A percentile compares a stretch with the other conserved stretches of the same genome.
phyloP scores from a whole-genome alignment of 192 early-diverging fungal species.

The Linderina pennispora region DNA sequence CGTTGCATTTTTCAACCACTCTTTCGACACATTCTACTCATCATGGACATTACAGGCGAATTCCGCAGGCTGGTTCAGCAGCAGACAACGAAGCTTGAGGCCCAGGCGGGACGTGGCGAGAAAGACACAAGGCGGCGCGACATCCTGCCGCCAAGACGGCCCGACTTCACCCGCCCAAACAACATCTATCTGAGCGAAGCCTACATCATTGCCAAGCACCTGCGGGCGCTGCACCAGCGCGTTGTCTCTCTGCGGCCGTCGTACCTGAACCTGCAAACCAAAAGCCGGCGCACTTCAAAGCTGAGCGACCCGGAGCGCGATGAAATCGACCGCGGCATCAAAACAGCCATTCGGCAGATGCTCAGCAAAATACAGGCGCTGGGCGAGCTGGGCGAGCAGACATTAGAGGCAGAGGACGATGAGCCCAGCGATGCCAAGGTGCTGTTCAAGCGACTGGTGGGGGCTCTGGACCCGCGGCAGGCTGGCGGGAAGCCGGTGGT shows the following conservation, averaged over 20 bases:
- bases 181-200: conserved; percentile 54
- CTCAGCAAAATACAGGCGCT: conserved; percentile 54
- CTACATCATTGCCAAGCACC: conserved; percentile 51
- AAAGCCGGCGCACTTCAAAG: conserved; percentile 7
- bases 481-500: conserved; percentile 6
- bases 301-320: conserved; percentile 61
- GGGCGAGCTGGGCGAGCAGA: conserved; percentile 46
- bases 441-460: conserved; percentile 40
- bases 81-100: conserved; percentile 4
- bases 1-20: not conserved
- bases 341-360: conserved; percentile 51
- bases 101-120: not conserved
- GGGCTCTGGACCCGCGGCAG: conserved; percentile 35
- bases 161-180: conserved; percentile 23
- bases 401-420: conserved; percentile 19
- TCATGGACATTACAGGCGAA: conserved; percentile 29
- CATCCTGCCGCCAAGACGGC: conserved; percentile 20
- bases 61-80: conserved; percentile 13
- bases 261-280: conserved; percentile 44
- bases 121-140: conserved; percentile 14
- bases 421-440: conserved; percentile 6
- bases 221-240: conserved; percentile 45
- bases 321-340: conserved; percentile 61
- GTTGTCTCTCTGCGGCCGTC: conserved; percentile 49
- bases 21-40: not conserved